Evolutionary conservation across 306 rosid species (phyloP), one percentile per base, ranked within the genome.

Genomic region (Quercus engelmannii): DNA sequence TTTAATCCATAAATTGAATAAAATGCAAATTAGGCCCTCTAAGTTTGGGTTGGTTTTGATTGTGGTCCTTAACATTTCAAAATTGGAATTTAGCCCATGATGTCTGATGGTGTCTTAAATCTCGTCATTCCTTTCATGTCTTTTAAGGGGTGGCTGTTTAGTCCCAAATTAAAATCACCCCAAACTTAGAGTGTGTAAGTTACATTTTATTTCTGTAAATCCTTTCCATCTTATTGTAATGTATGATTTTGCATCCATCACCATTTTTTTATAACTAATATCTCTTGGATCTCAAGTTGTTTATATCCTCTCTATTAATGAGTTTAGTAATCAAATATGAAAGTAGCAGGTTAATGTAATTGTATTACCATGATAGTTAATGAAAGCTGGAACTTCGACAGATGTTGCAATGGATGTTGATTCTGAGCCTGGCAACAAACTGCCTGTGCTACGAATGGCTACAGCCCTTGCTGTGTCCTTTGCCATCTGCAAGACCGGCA

Each of bases 401-500:
- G 88, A 79, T 76, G 80, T 19, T 41, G 73, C 70, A 6, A 75
- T 2, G 51, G 85, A 69, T n/a, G 35, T 74, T 17, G 51, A 76
- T 18, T 65, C 77, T 19, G 86, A 77, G 79, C 7, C 76, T 51
- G 76, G 80, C 46, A 33, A 65, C 75, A 83, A 75, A 71, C 80
- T 83, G 83, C 91, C 89, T 3, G 79, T 85, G 56, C 43, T 87
- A 30, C 87, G 78, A 75, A 77, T 80, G 11, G 88, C 85, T 35
- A 75, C 81, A 1, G 79, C 91, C 20, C 63, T 88, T 59, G 87
- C 87, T 2, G 69, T 82, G 68, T 85, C 91, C 59, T 65, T 88
- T 70, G 89, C 82, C 55, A 88, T 88, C 43, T 85, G 91, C 79
- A 88, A 88, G 86, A 31, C 61, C 21, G 91, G 91, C 33, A 21